Conservation (phyloP, 768 basidiomycete species). For the Mrakia blollopis region DNA sequence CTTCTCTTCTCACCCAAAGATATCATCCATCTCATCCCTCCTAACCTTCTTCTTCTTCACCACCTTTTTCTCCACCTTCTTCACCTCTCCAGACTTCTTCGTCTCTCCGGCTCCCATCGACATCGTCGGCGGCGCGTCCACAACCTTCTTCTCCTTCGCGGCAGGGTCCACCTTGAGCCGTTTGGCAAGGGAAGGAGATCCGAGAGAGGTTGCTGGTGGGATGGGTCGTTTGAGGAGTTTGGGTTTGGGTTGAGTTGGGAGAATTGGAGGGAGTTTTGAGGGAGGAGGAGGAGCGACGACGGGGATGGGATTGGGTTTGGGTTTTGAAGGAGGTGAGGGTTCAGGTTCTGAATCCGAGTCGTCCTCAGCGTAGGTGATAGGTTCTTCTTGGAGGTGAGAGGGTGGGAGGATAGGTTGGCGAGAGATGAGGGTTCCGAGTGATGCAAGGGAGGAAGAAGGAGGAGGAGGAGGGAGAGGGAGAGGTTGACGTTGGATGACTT, state of each 20-base stretch:
- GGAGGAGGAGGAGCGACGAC: background rate
- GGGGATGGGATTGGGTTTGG: background rate
- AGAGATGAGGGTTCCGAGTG: background rate
- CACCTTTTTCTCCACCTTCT: constrained; percentile 7
- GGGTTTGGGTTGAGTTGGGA: background rate
- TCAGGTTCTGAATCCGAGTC: constrained; percentile 1
- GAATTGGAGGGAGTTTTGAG: background rate
- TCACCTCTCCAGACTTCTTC: background rate
- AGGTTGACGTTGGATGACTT: background rate
- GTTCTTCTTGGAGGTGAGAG: background rate
- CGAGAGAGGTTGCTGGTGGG: background rate
- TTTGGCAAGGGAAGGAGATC: background rate
- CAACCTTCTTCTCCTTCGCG: background rate
- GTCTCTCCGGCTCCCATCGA: too few species aligned
- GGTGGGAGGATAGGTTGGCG: background rate
- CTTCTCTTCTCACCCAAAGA: too few species aligned
- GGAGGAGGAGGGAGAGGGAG: background rate
- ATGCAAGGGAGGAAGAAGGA: background rate
- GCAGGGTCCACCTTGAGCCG: background rate
- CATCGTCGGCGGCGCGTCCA: background rate
- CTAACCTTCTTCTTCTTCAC: constrained; percentile 14
- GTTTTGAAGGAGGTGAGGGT: background rate
- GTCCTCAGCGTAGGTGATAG: background rate
- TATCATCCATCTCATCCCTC: constrained; percentile 27
- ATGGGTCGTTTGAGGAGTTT: background rate